These are phyloP conservation scores for Bipolaris victoriae DNA, from an alignment of 2,329 filamentous ascomycete species.

Conservation along the genomic window DNA sequence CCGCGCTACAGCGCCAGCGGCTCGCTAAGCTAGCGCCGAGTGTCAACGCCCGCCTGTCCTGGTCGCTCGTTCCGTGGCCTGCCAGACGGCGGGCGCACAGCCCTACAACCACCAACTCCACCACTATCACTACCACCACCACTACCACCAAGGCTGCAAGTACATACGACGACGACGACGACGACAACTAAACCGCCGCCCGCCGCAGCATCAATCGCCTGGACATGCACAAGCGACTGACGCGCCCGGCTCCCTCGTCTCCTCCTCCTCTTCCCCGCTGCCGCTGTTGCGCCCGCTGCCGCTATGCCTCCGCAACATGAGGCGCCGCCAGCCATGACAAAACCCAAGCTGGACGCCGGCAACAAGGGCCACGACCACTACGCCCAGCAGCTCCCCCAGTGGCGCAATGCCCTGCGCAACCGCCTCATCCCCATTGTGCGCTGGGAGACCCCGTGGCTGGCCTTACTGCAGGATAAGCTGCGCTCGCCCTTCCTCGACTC, in stretches of 20 bases:
- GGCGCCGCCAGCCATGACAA: slow-evolving; percentile 9
- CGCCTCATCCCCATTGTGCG: slow-evolving; percentile 82
- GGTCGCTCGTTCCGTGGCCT: slow-evolving; percentile 6
- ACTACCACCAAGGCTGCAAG: neutral
- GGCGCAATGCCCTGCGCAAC: slow-evolving; percentile 87
- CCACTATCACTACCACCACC: neutral
- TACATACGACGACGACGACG: no score
- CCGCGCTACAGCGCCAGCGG: slow-evolving; percentile 15
- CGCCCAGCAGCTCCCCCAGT: slow-evolving; percentile 79
- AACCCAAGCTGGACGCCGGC: slow-evolving; percentile 68
- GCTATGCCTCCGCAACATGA: slow-evolving; percentile 38
- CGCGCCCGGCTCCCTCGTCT: neutral
- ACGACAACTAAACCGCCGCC: neutral
- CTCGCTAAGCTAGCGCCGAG: slow-evolving; percentile 15
- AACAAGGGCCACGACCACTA: slow-evolving; percentile 77
- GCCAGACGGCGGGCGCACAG: slow-evolving; percentile 7
- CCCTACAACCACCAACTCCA: slow-evolving; percentile 1
- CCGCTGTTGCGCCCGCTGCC: slow-evolving; percentile 14
- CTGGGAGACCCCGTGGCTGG: slow-evolving; percentile 94
- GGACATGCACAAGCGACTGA: slow-evolving; percentile 22
- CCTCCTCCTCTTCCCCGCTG: slow-evolving; percentile 9
- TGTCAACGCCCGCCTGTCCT: slow-evolving; percentile 14
- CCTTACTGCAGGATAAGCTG: slow-evolving; percentile 78
- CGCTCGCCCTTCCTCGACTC: slow-evolving; percentile 87
- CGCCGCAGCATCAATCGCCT: slow-evolving; percentile 1